These are phyloP conservation scores for Coffea humblotiana DNA, from an alignment of 305 asterid species.

Conservation along the genomic window DNA sequence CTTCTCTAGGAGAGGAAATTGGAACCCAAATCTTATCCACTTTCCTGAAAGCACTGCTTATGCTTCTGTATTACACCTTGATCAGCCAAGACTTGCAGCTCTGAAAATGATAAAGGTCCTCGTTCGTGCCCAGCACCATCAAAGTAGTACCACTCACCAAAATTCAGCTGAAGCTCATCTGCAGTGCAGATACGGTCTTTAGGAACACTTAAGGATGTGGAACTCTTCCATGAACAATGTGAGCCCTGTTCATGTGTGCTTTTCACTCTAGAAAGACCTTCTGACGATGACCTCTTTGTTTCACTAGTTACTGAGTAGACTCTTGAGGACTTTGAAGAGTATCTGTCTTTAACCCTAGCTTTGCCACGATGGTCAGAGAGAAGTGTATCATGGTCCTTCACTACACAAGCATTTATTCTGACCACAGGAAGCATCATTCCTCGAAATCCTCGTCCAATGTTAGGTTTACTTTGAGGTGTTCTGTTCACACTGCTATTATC, in stretches of 20 bases:
- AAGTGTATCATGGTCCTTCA: conserved; percentile 86
- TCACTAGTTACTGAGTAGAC: conserved; percentile 55
- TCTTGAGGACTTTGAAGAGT: conserved; percentile 59
- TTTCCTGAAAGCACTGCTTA: conserved; percentile 85
- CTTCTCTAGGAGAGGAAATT: conserved; percentile 41
- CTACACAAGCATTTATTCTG: conserved; percentile 98
- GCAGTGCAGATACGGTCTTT: conserved; percentile 70
- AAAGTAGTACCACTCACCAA: conserved; percentile 95
- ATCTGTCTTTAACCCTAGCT: conserved; percentile 71
- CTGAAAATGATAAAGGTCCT: conserved; percentile 82
- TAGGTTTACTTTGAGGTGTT: conserved; percentile 50
- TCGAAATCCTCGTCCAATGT: conserved; percentile 57
- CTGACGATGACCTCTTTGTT: conserved; percentile 70
- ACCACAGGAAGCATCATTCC: conserved; percentile 94
- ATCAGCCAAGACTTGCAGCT: conserved; percentile 80
- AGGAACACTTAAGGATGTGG: conserved; percentile 40
- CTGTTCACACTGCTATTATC: conserved; percentile 49
- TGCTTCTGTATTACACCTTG: conserved; percentile 75
- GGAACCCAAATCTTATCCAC: conserved; percentile 94
- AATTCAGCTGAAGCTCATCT: conserved; percentile 69
- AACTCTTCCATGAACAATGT: conserved; percentile 52
- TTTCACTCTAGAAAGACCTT: conserved; percentile 44
- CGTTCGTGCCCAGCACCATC: conserved; percentile 98
- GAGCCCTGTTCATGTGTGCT: conserved; percentile 57
- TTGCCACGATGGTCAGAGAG: conserved; percentile 77